phyloP scores from a whole-genome alignment of 805 yeast species.

The Scheffersomyces ergatensis region DNA sequence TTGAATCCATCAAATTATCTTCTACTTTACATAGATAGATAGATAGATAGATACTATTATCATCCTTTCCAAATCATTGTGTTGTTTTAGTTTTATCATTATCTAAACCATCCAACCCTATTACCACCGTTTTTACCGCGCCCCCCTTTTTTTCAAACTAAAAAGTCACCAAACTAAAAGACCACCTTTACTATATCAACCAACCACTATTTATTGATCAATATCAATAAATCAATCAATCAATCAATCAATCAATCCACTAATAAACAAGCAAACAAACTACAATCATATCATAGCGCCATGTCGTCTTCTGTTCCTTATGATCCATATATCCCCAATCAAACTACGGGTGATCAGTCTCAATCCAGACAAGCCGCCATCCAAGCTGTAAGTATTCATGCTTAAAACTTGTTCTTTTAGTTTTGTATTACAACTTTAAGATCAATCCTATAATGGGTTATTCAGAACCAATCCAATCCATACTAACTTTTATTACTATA shows the following conservation, averaged over 20 bases:
- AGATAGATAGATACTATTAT: too few species aligned
- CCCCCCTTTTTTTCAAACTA: too few species aligned
- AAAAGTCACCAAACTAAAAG: too few species aligned
- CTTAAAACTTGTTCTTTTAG: background rate
- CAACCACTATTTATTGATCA: too few species aligned
- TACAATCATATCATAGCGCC: background rate
- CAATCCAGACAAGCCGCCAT: conserved; percentile 73
- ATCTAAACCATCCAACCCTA: too few species aligned
- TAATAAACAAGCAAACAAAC: background rate
- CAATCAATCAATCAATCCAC: background rate
- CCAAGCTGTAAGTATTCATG: conserved; percentile 60
- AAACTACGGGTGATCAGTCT: conserved; percentile 49
- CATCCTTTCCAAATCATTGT: too few species aligned
- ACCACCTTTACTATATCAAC: too few species aligned
- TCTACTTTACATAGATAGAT: too few species aligned
- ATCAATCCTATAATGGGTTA: background rate
- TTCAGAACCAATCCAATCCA: background rate
- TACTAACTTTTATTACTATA: conserved; percentile 29
- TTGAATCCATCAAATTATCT: too few species aligned
- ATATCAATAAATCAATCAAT: background rate
- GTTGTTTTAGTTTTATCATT: background rate
- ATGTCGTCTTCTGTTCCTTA: conserved; percentile 83
- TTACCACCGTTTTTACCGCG: too few species aligned
- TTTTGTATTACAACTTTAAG: too few species aligned
- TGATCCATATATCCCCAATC: conserved; percentile 79